Conservation (phyloP, 495 filamentous ascomycete species). For the Podospora bellae-mahoneyi region DNA sequence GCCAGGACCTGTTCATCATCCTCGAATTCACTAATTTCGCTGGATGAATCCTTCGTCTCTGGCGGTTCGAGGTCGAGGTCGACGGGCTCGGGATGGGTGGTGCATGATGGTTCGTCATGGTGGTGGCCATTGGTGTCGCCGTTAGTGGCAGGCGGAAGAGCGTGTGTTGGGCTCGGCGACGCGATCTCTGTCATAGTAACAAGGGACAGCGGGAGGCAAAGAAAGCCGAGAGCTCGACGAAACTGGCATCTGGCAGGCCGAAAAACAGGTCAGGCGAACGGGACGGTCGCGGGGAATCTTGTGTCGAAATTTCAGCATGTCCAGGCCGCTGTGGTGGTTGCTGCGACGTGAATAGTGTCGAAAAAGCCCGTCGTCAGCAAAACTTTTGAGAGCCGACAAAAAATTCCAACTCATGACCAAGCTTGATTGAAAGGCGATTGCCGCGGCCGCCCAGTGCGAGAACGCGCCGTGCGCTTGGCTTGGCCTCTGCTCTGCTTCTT, state of each 20-base stretch:
- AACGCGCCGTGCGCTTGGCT: constrained; percentile 1
- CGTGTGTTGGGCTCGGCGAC: constrained; percentile 47
- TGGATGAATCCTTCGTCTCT: not conserved
- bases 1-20: constrained; percentile 3
- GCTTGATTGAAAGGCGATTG: constrained; percentile 28
- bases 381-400: constrained; percentile 44
- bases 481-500: not conserved
- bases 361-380: constrained; percentile 43
- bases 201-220: constrained; percentile 36
- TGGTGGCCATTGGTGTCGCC: constrained; percentile 27
- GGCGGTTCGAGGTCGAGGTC: constrained; percentile 12
- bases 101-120: constrained; percentile 17
- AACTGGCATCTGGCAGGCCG: constrained; percentile 55
- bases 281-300: constrained; percentile 47
- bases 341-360: constrained; percentile 39
- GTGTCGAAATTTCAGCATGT: constrained; percentile 62
- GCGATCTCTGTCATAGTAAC: constrained; percentile 51
- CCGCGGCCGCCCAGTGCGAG: constrained; percentile 18
- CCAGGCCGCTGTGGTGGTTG: constrained; percentile 41
- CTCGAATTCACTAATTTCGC: constrained; percentile 7
- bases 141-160: constrained; percentile 28
- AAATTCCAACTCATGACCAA: constrained; percentile 27
- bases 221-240: constrained; percentile 62
- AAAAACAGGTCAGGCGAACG: constrained; percentile 66
- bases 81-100: not conserved